Conservation (phyloP, 1,139 yeast species). For the Debaryomyces sp. region DNA sequence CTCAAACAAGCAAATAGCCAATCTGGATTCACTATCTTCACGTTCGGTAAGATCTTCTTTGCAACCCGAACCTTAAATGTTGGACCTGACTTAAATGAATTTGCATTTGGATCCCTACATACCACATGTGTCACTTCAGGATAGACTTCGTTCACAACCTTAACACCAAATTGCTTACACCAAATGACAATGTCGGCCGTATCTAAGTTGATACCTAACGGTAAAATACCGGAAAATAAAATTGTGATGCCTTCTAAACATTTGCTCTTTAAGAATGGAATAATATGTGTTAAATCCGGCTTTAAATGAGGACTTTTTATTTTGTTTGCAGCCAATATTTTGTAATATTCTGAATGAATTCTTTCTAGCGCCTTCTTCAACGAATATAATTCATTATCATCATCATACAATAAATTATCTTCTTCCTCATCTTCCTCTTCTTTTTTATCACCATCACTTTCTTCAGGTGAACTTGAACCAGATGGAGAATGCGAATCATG, state of each 20-base stretch:
- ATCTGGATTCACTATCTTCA: slow-evolving; percentile 84
- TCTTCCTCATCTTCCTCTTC: slow-evolving; percentile 43
- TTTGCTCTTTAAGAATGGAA: slow-evolving; percentile 69
- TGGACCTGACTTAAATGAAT: slow-evolving; percentile 32
- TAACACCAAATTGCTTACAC: slow-evolving; percentile 92
- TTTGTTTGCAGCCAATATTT: slow-evolving; percentile 36
- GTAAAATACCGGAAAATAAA: slow-evolving; percentile 84
- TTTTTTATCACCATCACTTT: slow-evolving; percentile 20
- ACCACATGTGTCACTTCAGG: slow-evolving; percentile 87
- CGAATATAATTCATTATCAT: slow-evolving; percentile 72
- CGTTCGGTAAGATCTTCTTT: slow-evolving; percentile 61
- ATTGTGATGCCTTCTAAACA: slow-evolving; percentile 73
- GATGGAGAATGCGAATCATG: slow-evolving; percentile 23
- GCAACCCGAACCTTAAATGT: slow-evolving; percentile 78
- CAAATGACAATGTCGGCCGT: slow-evolving; percentile 85
- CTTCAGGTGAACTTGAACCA: slow-evolving; percentile 16
- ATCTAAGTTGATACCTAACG: slow-evolving; percentile 71
- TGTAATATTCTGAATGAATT: slow-evolving; percentile 71
- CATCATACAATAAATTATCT: slow-evolving; percentile 69
- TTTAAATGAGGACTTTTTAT: slow-evolving; percentile 15
- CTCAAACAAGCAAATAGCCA: slow-evolving; percentile 91
- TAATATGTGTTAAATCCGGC: slow-evolving; percentile 67
- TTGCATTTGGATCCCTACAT: slow-evolving; percentile 70
- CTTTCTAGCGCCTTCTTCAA: slow-evolving; percentile 63
- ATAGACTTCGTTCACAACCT: slow-evolving; percentile 71